These are phyloP conservation scores for Epichloe hybrida DNA, from an alignment of 2,329 filamentous ascomycete species.

Conservation along the genomic window DNA sequence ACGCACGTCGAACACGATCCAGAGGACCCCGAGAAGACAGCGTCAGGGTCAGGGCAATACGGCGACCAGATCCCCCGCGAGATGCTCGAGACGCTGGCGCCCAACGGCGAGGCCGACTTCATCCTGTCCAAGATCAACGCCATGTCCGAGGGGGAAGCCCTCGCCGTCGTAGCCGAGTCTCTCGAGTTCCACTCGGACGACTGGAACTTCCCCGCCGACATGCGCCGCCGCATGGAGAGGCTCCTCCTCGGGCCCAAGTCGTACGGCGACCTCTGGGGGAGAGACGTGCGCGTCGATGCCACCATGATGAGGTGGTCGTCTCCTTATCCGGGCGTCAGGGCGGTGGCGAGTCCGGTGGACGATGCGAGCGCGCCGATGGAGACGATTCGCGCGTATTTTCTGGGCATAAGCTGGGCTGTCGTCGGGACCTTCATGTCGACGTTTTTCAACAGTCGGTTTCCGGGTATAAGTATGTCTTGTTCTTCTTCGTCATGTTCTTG, in stretches of 20 bases:
- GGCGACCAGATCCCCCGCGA: conserved; percentile 25
- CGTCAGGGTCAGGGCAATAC: neutral
- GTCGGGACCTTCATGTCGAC: conserved; percentile 21
- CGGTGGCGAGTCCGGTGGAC: conserved; percentile 24
- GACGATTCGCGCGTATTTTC: conserved; percentile 28
- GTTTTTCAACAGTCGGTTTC: conserved; percentile 28
- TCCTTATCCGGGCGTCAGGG: conserved; percentile 28
- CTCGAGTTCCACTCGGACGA: conserved; percentile 28
- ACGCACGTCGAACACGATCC: neutral
- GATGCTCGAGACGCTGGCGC: conserved; percentile 26
- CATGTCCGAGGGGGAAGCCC: conserved; percentile 29
- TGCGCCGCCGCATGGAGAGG: conserved; percentile 27
- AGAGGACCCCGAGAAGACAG: conserved; percentile 1
- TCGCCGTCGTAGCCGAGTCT: conserved; percentile 24
- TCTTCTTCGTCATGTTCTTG: accelerated
- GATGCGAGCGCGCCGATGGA: conserved; percentile 23
- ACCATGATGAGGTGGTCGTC: conserved; percentile 26
- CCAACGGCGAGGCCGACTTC: conserved; percentile 26
- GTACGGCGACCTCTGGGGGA: conserved; percentile 26
- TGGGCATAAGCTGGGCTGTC: conserved; percentile 18
- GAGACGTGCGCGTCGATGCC: conserved; percentile 27
- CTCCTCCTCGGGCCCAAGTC: conserved; percentile 23
- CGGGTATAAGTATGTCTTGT: conserved; percentile 16
- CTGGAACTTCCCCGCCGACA: conserved; percentile 29
- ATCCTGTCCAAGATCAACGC: conserved; percentile 27